Evolutionary conservation across 257 asterid species (phyloP).

Genomic region (Echium plantagineum): DNA sequence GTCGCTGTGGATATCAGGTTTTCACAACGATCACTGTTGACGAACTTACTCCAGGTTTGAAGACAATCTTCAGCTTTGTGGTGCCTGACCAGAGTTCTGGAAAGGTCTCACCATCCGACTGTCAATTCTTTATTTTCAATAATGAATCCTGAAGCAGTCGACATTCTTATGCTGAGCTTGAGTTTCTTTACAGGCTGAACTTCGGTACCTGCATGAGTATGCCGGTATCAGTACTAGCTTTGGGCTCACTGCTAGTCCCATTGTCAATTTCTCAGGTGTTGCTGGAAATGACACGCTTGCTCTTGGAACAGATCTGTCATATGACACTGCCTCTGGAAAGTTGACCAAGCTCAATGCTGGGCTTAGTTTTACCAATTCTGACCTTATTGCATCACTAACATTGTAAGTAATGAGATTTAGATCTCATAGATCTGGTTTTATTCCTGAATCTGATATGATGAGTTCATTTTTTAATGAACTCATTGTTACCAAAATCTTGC

Average conservation of each 20-base stretch:
- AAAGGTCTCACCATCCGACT: slow-evolving; percentile 35
- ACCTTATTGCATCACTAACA: slow-evolving; percentile 66
- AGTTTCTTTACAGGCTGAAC: slow-evolving; percentile 58
- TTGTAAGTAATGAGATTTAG: slow-evolving; percentile 39
- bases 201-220: slow-evolving; percentile 80
- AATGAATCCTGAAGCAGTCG: no score
- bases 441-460: no score
- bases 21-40: slow-evolving; percentile 61
- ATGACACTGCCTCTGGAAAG: slow-evolving; percentile 75
- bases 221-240: slow-evolving; percentile 91
- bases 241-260: slow-evolving; percentile 77
- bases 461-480: no score
- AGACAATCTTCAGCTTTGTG: slow-evolving; percentile 67
- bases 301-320: slow-evolving; percentile 78
- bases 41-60: slow-evolving; percentile 94
- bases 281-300: slow-evolving; percentile 53
- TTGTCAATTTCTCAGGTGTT: slow-evolving; percentile 88
- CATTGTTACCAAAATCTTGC: no score
- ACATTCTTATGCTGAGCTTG: not conserved
- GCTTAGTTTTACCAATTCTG: slow-evolving; percentile 52
- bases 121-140: no score
- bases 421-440: no score
- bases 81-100: slow-evolving; percentile 89
- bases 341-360: slow-evolving; percentile 73
- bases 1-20: slow-evolving; percentile 30